Percentiles rank a stretch among this genome's conserved stretches.
Conservation (phyloP, 179 eudicot species). For the Vitellaria paradoxa region DNA sequence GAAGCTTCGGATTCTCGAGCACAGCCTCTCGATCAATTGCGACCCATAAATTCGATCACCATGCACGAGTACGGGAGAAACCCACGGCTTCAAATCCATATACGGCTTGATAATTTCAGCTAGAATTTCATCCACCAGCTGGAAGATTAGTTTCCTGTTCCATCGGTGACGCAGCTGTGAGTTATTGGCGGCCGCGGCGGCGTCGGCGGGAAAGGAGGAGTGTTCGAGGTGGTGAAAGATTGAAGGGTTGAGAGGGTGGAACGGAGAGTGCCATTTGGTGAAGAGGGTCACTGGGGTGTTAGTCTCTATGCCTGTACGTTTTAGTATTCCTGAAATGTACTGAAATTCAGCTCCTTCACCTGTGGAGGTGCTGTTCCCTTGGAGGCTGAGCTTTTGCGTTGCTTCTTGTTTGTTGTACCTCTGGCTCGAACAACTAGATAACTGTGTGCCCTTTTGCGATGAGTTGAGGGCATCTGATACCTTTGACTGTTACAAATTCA, state of each 20-base stretch:
- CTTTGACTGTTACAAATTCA: slow-evolving; percentile 10
- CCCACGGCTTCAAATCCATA: slow-evolving; percentile 17
- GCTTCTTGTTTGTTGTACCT: slow-evolving; percentile 29
- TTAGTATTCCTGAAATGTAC: slow-evolving; percentile 60
- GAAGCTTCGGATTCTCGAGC: slow-evolving; percentile 29
- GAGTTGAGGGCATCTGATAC: slow-evolving; percentile 27
- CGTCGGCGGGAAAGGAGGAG: slow-evolving; percentile 5
- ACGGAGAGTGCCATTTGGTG: slow-evolving; percentile 49
- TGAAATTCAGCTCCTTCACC: slow-evolving; percentile 27
- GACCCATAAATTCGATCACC: slow-evolving; percentile 28
- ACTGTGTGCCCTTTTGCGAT: slow-evolving; percentile 33
- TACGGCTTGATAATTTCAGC: slow-evolving; percentile 36
- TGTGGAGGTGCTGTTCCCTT: slow-evolving; percentile 18
- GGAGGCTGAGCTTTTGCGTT: slow-evolving; percentile 22
- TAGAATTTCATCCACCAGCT: slow-evolving; percentile 56
- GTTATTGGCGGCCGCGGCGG: background rate
- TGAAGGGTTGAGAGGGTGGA: slow-evolving; percentile 65
- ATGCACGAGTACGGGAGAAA: background rate
- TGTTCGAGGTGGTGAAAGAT: slow-evolving; percentile 50
- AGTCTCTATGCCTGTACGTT: slow-evolving; percentile 45
- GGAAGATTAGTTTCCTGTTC: slow-evolving; percentile 61
- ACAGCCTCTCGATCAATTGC: slow-evolving; percentile 37
- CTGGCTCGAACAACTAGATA: slow-evolving; percentile 48
- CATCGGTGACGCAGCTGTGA: slow-evolving; percentile 24
- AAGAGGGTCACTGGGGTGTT: slow-evolving; percentile 37